Evolutionary conservation across 2,329 filamentous ascomycete species (phyloP).

Genomic region (Fusarium chlamydosporum): DNA sequence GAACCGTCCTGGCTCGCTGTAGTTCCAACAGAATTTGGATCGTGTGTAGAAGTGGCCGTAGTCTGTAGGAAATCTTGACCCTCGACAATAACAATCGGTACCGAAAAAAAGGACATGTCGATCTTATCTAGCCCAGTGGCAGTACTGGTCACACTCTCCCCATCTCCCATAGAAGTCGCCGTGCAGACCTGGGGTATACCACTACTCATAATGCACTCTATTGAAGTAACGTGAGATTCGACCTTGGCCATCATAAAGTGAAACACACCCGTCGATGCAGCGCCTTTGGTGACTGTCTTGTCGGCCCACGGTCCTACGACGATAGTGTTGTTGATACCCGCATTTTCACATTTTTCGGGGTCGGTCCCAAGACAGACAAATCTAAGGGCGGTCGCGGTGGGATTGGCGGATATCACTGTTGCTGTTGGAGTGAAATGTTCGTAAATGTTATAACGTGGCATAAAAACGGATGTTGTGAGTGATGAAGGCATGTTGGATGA

Average conservation of each 20-base stretch:
- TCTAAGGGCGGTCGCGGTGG: constrained; percentile 11
- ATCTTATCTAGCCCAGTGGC: constrained; percentile 7
- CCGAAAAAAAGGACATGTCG: background rate
- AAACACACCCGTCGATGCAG: constrained; percentile 12
- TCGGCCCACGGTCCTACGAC: constrained; percentile 24
- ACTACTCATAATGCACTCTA: constrained; percentile 17
- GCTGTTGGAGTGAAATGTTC: background rate
- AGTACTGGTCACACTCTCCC: background rate
- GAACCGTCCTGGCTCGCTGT: background rate
- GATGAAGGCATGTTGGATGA: background rate
- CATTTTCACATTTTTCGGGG: background rate
- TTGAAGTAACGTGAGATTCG: background rate
- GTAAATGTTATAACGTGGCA: constrained; percentile 1
- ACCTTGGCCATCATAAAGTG: constrained; percentile 10
- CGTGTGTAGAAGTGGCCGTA: background rate
- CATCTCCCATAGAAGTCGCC: rapidly evolving
- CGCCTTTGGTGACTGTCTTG: constrained; percentile 7
- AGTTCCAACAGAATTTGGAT: background rate
- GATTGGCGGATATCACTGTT: constrained; percentile 6
- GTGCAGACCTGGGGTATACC: constrained; percentile 6
- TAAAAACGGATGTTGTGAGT: constrained; percentile 14
- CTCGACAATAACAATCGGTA: constrained; percentile 4
- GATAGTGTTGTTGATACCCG: constrained; percentile 4
- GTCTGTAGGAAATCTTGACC: constrained; percentile 10
- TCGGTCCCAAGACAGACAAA: background rate